A percentile compares a stretch with the other conserved stretches of the same genome.
Conservation (phyloP, 345 rosid genomes). For the Eucalyptus sideroxylon region DNA sequence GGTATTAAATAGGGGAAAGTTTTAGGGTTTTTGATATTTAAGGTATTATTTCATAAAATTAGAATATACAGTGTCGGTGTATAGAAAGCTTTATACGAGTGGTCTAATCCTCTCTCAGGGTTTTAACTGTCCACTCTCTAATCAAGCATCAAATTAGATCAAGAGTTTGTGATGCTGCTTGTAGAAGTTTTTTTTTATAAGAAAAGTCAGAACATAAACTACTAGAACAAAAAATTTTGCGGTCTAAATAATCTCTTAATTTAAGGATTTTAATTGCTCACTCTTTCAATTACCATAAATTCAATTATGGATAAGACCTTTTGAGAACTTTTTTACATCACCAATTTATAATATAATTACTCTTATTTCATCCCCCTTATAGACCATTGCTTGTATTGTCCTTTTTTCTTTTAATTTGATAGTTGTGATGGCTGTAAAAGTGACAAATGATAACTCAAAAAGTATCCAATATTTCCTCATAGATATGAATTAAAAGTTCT, state of each 20-base stretch:
- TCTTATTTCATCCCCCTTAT: neutral
- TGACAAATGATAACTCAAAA: neutral
- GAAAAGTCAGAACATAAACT: neutral
- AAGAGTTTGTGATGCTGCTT: neutral
- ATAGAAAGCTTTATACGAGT: neutral
- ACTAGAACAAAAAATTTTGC: neutral
- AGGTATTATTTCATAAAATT: neutral
- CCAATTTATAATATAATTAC: neutral
- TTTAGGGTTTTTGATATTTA: neutral
- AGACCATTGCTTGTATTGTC: neutral
- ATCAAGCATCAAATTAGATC: neutral
- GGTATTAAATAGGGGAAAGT: neutral
- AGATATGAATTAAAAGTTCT: neutral
- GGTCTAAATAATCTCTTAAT: neutral
- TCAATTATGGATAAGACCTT: neutral
- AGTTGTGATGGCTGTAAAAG: neutral
- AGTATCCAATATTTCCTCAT: neutral
- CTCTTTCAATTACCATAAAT: neutral
- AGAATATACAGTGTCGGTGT: accelerated
- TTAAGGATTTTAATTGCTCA: neutral
- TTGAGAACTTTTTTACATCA: neutral
- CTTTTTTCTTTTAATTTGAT: neutral
- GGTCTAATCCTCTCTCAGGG: neutral
- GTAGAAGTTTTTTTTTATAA: neutral
- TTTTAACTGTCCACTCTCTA: neutral